phyloP scores from a whole-genome alignment of 192 early-diverging fungal genomes.

The Backusella circina region DNA sequence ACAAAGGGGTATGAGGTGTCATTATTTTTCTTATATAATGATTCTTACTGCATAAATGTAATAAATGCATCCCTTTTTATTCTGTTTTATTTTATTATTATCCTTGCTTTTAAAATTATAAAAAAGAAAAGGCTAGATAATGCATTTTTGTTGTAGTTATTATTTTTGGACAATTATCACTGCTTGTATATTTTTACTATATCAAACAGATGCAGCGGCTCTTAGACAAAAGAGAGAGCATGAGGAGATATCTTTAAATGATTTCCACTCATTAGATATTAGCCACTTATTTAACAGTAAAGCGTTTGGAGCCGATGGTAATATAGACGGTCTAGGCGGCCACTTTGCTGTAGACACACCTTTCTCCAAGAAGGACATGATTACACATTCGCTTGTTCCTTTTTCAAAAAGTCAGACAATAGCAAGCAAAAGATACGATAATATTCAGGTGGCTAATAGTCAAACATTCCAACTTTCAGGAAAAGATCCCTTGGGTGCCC shows the following conservation, averaged over 20 bases:
- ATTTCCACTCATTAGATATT: background rate
- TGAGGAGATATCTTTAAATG: background rate
- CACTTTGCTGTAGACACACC: background rate
- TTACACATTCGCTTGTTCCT: background rate
- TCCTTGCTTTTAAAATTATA: background rate
- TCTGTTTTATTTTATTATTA: background rate
- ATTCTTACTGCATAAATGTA: background rate
- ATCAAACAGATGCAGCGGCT: background rate
- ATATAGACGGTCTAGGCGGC: background rate
- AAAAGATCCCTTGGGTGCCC: background rate
- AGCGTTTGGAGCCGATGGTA: background rate
- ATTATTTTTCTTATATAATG: background rate
- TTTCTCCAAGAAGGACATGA: background rate
- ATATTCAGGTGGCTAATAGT: background rate
- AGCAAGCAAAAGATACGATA: background rate
- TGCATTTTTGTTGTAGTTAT: background rate
- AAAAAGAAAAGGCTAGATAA: background rate
- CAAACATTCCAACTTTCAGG: background rate
- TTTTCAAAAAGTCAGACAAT: background rate
- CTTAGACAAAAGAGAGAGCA: background rate
- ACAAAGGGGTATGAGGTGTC: background rate
- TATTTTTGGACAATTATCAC: background rate
- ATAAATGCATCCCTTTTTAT: background rate
- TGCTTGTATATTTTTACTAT: background rate
- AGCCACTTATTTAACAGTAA: background rate